phyloP scores from a whole-genome alignment of 192 early-diverging fungal genomes.

The Linnemannia exigua region DNA sequence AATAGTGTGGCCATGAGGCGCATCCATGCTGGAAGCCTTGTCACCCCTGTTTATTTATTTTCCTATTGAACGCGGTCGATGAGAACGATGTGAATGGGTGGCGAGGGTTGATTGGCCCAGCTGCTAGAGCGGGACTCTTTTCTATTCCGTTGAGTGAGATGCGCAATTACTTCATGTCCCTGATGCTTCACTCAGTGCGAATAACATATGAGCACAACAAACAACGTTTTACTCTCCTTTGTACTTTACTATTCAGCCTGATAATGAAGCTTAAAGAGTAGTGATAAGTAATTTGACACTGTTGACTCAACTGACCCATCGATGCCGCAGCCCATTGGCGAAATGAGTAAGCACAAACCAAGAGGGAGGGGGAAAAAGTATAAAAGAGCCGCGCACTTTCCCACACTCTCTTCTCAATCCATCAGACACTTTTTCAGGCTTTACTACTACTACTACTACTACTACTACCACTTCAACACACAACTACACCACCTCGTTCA shows the following conservation, averaged over 20 bases:
- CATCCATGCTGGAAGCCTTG: background rate
- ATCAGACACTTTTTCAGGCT: background rate
- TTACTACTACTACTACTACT: background rate
- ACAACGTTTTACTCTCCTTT: background rate
- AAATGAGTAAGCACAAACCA: background rate
- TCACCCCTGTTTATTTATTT: background rate
- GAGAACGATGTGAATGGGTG: background rate
- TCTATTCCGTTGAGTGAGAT: background rate
- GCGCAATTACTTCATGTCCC: no score
- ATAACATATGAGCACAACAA: no score
- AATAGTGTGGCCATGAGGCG: no score
- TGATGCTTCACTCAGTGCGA: no score
- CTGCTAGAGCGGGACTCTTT: background rate
- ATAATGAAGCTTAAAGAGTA: background rate
- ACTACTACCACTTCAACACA: background rate
- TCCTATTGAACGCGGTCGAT: background rate
- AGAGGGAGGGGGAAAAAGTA: background rate
- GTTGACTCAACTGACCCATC: slow-evolving; percentile 11
- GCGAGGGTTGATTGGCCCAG: background rate
- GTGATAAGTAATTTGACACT: background rate
- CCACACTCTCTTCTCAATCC: background rate
- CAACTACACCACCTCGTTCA: background rate
- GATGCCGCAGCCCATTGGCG: background rate
- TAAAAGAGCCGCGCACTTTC: background rate
- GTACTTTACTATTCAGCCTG: background rate